phyloP scores from a whole-genome alignment of 2,329 filamentous ascomycete genomes.

The Rasamsonia emersonii region DNA sequence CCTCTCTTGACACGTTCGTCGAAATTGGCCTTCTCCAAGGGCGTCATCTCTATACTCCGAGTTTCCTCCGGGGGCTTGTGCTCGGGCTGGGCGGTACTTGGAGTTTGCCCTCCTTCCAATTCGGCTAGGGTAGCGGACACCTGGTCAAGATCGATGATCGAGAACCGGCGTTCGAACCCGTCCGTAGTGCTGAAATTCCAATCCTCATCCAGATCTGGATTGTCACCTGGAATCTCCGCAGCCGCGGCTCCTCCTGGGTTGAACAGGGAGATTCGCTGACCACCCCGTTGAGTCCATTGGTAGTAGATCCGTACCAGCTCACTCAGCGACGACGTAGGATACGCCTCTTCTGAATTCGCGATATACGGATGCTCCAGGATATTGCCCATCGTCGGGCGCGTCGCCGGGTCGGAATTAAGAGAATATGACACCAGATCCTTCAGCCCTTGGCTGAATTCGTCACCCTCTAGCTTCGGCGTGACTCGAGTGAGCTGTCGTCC shows the following conservation, averaged over 20 bases:
- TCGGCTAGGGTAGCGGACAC: constrained; percentile 39
- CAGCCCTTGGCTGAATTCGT: constrained; percentile 36
- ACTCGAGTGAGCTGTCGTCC: constrained; percentile 36
- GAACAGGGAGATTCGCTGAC: constrained; percentile 49
- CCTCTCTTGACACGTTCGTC: constrained; percentile 51
- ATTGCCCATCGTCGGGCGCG: constrained; percentile 39
- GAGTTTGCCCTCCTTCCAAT: constrained; percentile 32
- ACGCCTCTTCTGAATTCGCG: constrained; percentile 30
- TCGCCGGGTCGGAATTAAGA: constrained; percentile 34
- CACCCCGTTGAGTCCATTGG: constrained; percentile 40
- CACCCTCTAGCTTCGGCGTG: constrained; percentile 34
- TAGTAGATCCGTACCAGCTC: constrained; percentile 42
- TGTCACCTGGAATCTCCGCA: constrained; percentile 41
- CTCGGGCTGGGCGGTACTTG: constrained; percentile 18
- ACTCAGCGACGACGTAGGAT: constrained; percentile 36
- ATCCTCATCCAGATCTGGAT: constrained; percentile 39
- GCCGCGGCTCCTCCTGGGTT: constrained; percentile 50
- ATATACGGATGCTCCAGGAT: constrained; percentile 40
- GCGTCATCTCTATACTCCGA: constrained; percentile 26
- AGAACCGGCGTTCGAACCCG: constrained; percentile 48
- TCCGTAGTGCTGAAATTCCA: constrained; percentile 60
- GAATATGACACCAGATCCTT: constrained; percentile 37
- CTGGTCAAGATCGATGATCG: constrained; percentile 38
- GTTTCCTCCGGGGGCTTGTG: constrained; percentile 21
- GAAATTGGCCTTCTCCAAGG: constrained; percentile 43